A percentile compares a stretch with the other conserved stretches of the same genome.
Conservation (phyloP, 768 basidiomycete species). For the Serendipita sp. region DNA sequence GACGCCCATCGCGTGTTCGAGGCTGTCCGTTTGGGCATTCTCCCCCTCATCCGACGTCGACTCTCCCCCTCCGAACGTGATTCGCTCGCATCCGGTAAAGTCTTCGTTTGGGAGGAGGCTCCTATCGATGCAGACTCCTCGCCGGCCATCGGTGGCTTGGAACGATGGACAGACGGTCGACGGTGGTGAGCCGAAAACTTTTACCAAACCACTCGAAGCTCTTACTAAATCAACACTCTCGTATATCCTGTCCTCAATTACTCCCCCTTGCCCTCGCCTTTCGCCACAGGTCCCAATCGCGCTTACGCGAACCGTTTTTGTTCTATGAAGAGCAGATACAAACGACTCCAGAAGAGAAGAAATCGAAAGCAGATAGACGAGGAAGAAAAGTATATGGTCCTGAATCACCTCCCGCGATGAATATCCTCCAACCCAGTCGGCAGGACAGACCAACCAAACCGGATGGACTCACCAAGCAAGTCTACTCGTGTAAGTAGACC, state of each 20-base stretch:
- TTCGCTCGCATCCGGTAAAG: slow-evolving; percentile 51
- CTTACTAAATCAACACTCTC: no score
- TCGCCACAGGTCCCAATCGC: slow-evolving; percentile 76
- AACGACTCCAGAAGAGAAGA: slow-evolving; percentile 62
- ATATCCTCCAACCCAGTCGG: slow-evolving; percentile 41
- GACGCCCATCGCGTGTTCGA: slow-evolving; percentile 66
- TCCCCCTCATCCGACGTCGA: slow-evolving; percentile 57
- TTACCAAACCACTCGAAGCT: no score
- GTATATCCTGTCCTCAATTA: background rate
- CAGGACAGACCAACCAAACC: slow-evolving; percentile 67
- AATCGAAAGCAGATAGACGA: slow-evolving; percentile 62
- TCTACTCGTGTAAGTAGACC: slow-evolving; percentile 34
- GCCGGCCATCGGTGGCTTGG: slow-evolving; percentile 22
- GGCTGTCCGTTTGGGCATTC: slow-evolving; percentile 52
- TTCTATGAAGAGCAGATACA: slow-evolving; percentile 78
- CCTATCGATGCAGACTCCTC: slow-evolving; percentile 32
- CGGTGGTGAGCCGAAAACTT: slow-evolving; percentile 43
- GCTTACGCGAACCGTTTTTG: slow-evolving; percentile 59
- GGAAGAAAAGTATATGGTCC: slow-evolving; percentile 17
- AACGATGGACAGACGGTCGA: slow-evolving; percentile 72
- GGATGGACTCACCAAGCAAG: slow-evolving; percentile 74
- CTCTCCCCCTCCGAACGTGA: slow-evolving; percentile 57
- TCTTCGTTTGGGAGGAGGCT: slow-evolving; percentile 79
- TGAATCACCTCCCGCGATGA: slow-evolving; percentile 36
- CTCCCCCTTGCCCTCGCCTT: no score